Percentiles rank a stretch among this genome's conserved stretches.
Evolutionary conservation across 1,284 basidiomycete species (phyloP).

Genomic region (Rhizoctonia solani): DNA sequence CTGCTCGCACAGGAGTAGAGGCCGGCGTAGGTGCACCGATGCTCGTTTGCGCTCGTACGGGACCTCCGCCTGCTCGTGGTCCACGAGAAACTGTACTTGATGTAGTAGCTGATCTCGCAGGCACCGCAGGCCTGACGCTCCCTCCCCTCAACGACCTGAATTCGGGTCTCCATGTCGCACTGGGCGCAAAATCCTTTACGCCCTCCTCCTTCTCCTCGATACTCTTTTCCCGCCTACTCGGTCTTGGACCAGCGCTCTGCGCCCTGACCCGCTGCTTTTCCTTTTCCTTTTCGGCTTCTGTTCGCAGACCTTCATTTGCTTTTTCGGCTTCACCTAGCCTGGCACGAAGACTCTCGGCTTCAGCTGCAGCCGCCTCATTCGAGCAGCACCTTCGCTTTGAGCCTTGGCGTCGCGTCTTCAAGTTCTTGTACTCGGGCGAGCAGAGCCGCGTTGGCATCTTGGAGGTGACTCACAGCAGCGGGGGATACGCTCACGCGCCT

Average conservation of each 20-base stretch:
- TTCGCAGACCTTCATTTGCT: constrained; percentile 21
- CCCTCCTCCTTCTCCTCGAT: too few relatives aligned
- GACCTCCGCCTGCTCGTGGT: too few relatives aligned
- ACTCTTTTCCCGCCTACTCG: too few relatives aligned
- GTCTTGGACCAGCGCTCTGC: constrained; percentile 6
- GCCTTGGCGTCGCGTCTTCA: constrained; percentile 26
- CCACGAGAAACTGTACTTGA: too few relatives aligned
- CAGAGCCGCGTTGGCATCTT: constrained; percentile 27
- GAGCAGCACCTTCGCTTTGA: constrained; percentile 15
- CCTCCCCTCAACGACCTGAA: constrained; percentile 13
- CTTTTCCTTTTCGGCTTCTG: constrained; percentile 6
- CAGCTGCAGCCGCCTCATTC: constrained; percentile 21
- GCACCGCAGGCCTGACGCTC: not conserved
- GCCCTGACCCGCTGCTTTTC: constrained; percentile 2
- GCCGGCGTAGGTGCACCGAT: not conserved
- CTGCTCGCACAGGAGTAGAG: not conserved
- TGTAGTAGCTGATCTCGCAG: not conserved
- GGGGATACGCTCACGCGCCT: constrained; percentile 17
- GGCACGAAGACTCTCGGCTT: constrained; percentile 10
- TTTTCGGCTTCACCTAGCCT: constrained; percentile 20
- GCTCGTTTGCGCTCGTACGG: too few relatives aligned
- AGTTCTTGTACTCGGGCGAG: constrained; percentile 22
- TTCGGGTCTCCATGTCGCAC: constrained; percentile 26
- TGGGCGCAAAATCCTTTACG: constrained; percentile 5
- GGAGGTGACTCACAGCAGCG: constrained; percentile 12